Evolutionary conservation across 2,329 filamentous ascomycete species (phyloP), one percentile per base, ranked within the genome.

Genomic region (Rhynchosporium secalis): DNA sequence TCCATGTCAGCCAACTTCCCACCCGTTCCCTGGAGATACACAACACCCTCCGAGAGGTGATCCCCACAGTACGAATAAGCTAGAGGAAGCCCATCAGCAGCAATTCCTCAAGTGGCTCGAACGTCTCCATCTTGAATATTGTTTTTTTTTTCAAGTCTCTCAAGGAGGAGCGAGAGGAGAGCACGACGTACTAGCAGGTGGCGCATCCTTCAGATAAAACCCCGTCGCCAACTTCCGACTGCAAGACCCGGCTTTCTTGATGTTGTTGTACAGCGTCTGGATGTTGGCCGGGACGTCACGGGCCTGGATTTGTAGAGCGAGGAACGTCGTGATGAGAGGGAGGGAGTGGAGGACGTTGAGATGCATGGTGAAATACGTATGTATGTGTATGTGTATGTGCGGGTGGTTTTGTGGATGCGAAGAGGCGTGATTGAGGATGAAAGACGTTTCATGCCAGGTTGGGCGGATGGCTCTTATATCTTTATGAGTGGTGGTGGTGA

Each of bases 1-100:
- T 85, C 83, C 80, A 86, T 83, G 72, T 85, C 80, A 57, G 75
- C 78, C 45, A 84, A 74, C 43, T 76, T 67, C 28, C 75, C 75
- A 4, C 72, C 68, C 3, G 71, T 73, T 49, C 78, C 78, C 62
- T 80, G 78, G 13, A 85, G 71, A 72, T 80, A 85, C 62, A 86
- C 73, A 48, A 80, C 75, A 41, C 76, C 70, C 33, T 77, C 71
- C 20, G 69, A 54, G 13, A 77, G 41, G 59, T 78, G 76, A 63
- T 83, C 80, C 47, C 77, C 79, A 65, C 81, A 83, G 72, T 83
- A 83, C 9, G 70, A 69, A 47, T 58, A 62, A n/a, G 59, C 59
- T 51, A 49, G 20, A 20, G 20, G 20, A 20, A 20, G 20, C 20
- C 20, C 20, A 20, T 20, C 20, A 20, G 20, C 20, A 20, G 56